These are phyloP conservation scores for Arachnomyces sp. DNA, from an alignment of 2,329 filamentous ascomycete genomes.

Conservation along the genomic window DNA sequence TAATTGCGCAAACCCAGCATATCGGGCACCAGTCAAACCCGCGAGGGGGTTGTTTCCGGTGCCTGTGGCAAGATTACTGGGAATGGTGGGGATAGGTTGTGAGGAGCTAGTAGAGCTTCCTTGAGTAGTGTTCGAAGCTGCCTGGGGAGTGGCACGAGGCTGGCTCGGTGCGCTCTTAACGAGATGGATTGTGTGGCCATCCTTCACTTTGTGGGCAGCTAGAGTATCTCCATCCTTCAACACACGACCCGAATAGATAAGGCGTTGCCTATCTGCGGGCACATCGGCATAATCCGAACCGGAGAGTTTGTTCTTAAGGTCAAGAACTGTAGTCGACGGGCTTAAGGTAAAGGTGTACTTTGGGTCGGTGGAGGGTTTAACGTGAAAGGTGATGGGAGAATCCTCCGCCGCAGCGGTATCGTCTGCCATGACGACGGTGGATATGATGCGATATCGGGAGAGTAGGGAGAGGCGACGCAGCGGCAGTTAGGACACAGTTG, in stretches of 20 bases:
- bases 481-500: constrained; percentile 3
- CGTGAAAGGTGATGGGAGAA: constrained; percentile 82
- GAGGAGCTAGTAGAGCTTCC: constrained; percentile 31
- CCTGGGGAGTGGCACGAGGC: constrained; percentile 30
- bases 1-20: constrained; percentile 82
- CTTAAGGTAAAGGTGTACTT: constrained; percentile 76
- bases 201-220: constrained; percentile 84
- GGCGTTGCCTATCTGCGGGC: constrained; percentile 75
- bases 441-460: constrained; percentile 3
- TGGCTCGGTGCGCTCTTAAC: constrained; percentile 90
- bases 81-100: constrained; percentile 25
- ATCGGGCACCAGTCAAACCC: constrained; percentile 83
- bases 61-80: constrained; percentile 41
- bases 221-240: constrained; percentile 90
- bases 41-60: constrained; percentile 79
- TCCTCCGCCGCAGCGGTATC: constrained; percentile 47
- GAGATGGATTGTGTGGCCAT: constrained; percentile 89
- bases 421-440: constrained; percentile 31
- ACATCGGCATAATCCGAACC: constrained; percentile 76
- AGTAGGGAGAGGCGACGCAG: constrained; percentile 1
- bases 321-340: constrained; percentile 65
- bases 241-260: constrained; percentile 96
- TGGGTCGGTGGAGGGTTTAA: constrained; percentile 90
- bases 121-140: constrained; percentile 34
- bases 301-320: constrained; percentile 84